These are phyloP conservation scores for Suhomyces kilbournensis DNA, from an alignment of 805 yeast genomes.

Conservation along the genomic window DNA sequence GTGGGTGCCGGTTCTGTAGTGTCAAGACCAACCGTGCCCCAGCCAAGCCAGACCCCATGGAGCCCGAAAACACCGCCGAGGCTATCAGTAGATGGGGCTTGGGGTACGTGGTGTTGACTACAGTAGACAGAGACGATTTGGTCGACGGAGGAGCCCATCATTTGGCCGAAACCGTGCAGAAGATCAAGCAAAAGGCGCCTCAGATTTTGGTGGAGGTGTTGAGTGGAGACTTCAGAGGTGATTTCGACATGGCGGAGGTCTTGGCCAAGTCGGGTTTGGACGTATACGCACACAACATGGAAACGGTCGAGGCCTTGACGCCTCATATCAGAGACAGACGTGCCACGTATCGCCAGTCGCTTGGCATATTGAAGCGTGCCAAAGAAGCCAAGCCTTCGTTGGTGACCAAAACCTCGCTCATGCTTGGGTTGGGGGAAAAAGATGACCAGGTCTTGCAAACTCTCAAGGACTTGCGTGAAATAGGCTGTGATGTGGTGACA, in stretches of 20 bases:
- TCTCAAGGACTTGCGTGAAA: slow-evolving; percentile 67
- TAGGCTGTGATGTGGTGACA: slow-evolving; percentile 89
- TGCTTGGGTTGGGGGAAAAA: slow-evolving; percentile 96
- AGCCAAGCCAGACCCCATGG: slow-evolving; percentile 86
- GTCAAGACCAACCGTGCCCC: slow-evolving; percentile 92
- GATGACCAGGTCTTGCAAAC: slow-evolving; percentile 85
- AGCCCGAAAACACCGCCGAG: slow-evolving; percentile 96
- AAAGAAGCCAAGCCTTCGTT: slow-evolving; percentile 71
- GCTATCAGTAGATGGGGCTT: slow-evolving; percentile 97
- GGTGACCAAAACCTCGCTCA: slow-evolving; percentile 88
- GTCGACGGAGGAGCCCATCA: slow-evolving; percentile 92
- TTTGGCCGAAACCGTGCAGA: slow-evolving; percentile 79
- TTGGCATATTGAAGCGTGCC: slow-evolving; percentile 75
- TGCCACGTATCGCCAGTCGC: slow-evolving; percentile 89
- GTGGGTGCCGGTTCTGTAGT: slow-evolving; percentile 98
- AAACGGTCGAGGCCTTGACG: slow-evolving; percentile 92
- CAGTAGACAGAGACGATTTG: slow-evolving; percentile 96
- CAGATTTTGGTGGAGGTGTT: slow-evolving; percentile 89
- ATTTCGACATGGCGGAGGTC: slow-evolving; percentile 70
- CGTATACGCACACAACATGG: slow-evolving; percentile 95
- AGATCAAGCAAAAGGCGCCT: slow-evolving; percentile 84
- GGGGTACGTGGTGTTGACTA: slow-evolving; percentile 95
- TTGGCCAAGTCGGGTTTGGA: slow-evolving; percentile 87
- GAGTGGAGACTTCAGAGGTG: slow-evolving; percentile 94
- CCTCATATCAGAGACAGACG: slow-evolving; percentile 95